A percentile compares a stretch with the other conserved stretches of the same genome.
Conservation (phyloP, 306 rosid species). For the Rosa multiflora region DNA sequence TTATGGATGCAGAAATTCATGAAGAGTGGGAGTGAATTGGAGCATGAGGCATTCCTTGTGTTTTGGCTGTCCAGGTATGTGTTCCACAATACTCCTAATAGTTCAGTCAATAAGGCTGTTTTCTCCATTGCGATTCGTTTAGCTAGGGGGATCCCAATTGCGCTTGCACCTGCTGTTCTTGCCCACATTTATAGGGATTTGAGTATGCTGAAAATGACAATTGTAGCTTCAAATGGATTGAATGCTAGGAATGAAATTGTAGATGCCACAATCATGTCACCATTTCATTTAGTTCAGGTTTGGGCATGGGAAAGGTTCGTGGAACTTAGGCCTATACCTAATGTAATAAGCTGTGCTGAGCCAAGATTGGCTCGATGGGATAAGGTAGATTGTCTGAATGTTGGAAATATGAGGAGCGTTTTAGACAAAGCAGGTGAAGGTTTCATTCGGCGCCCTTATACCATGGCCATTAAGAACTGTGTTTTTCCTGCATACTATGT, state of each 20-base stretch:
- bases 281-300: conserved; percentile 53
- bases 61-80: conserved; percentile 52
- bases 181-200: conserved; percentile 51
- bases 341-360: background rate
- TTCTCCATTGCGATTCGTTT: conserved; percentile 48
- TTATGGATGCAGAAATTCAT: conserved; percentile 35
- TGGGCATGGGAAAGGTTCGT: conserved; percentile 62
- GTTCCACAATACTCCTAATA: background rate
- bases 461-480: conserved; percentile 12
- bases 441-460: conserved; percentile 54
- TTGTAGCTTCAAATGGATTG: conserved; percentile 14
- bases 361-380: conserved; percentile 42
- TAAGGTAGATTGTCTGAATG: conserved; percentile 12
- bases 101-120: background rate
- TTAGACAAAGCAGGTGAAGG: conserved; percentile 30
- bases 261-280: conserved; percentile 32
- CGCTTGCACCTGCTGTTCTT: conserved; percentile 56
- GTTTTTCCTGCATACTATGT: conserved; percentile 28
- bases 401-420: conserved; percentile 30
- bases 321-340: conserved; percentile 37
- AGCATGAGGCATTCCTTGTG: conserved; percentile 61
- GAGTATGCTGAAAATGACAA: conserved; percentile 28
- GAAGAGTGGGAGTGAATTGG: conserved; percentile 40
- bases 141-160: conserved; percentile 44
- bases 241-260: background rate